Percentiles rank a stretch among this genome's conserved stretches.
phyloP scores from a whole-genome alignment of 352 stramenopile genomes.

The Phytophthora ramorum region DNA sequence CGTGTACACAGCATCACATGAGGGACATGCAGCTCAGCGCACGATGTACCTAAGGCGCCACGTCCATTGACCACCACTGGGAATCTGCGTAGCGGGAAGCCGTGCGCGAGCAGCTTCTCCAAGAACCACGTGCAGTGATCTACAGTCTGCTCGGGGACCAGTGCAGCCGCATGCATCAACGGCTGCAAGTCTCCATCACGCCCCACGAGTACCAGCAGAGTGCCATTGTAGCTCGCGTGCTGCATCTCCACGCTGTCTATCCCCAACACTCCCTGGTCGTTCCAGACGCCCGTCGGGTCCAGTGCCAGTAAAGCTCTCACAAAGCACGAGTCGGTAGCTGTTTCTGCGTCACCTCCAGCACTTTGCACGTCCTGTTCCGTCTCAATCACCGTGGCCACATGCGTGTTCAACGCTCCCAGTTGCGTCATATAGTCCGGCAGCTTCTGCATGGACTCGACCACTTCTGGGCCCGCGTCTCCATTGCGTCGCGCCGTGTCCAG shows the following conservation, averaged over 20 bases:
- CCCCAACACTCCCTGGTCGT: slow-evolving; percentile 47
- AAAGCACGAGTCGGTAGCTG: slow-evolving; percentile 19
- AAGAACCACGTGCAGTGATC: slow-evolving; percentile 56
- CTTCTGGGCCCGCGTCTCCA: slow-evolving; percentile 3
- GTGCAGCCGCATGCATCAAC: slow-evolving; percentile 45
- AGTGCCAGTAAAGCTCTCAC: slow-evolving; percentile 47
- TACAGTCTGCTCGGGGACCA: slow-evolving; percentile 38
- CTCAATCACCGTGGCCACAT: slow-evolving; percentile 43
- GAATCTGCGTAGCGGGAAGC: slow-evolving; percentile 52
- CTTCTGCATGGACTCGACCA: slow-evolving; percentile 36
- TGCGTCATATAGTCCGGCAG: slow-evolving; percentile 54
- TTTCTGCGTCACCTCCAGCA: neutral
- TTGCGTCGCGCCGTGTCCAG: slow-evolving; percentile 33
- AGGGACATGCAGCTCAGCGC: slow-evolving; percentile 30
- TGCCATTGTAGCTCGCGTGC: slow-evolving; percentile 37
- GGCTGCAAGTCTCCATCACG: slow-evolving; percentile 47
- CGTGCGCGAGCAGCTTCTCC: slow-evolving; percentile 49
- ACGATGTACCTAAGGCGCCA: slow-evolving; percentile 27
- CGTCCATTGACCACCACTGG: slow-evolving; percentile 46
- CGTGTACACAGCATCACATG: slow-evolving; percentile 48
- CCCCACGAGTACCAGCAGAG: slow-evolving; percentile 44
- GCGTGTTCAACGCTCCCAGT: slow-evolving; percentile 43
- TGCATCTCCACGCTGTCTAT: slow-evolving; percentile 46
- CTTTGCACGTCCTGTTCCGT: slow-evolving; percentile 13
- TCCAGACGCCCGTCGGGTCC: slow-evolving; percentile 49